These are phyloP conservation scores for Pachysandra terminalis DNA, from an alignment of 164 flowering plant species.

Conservation along the genomic window DNA sequence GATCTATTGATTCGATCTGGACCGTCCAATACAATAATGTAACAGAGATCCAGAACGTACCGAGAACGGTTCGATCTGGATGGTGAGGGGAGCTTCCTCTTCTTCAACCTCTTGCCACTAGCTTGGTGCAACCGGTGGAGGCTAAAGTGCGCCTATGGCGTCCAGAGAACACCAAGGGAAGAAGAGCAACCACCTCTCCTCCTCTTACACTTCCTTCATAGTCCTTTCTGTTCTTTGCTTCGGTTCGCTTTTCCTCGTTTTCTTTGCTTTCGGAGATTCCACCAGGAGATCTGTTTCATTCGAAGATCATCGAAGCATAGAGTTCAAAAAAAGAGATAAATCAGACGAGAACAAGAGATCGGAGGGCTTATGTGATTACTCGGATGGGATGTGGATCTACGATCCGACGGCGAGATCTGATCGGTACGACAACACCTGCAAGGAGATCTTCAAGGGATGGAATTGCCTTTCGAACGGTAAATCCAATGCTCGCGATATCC, in stretches of 20 bases:
- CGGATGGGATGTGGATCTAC: constrained; percentile 79
- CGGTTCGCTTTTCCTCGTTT: constrained; percentile 41
- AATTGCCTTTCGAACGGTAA: constrained; percentile 67
- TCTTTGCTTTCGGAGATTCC: constrained; percentile 40
- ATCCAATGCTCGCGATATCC: constrained; percentile 52
- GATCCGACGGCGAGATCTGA: constrained; percentile 36
- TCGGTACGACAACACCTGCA: constrained; percentile 70
- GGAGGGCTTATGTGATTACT: constrained; percentile 41
- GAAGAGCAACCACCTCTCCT: constrained; percentile 17
- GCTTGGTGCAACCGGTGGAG: not conserved
- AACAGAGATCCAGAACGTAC: too few species aligned
- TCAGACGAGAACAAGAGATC: not conserved
- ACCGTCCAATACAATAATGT: too few species aligned
- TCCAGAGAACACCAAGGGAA: constrained; percentile 24
- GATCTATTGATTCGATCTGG: too few species aligned
- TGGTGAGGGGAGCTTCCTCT: not conserved
- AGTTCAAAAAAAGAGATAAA: not conserved
- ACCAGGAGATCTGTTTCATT: constrained; percentile 5
- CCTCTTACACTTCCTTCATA: constrained; percentile 31
- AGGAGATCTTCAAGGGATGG: constrained; percentile 98
- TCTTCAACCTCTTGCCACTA: not conserved
- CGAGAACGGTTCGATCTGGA: not conserved
- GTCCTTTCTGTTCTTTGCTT: constrained; percentile 44
- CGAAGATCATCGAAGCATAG: not conserved
- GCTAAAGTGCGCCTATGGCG: constrained; percentile 24